Evolutionary conservation across 257 asterid species (phyloP).

Genomic region (Solanum peruvianum): DNA sequence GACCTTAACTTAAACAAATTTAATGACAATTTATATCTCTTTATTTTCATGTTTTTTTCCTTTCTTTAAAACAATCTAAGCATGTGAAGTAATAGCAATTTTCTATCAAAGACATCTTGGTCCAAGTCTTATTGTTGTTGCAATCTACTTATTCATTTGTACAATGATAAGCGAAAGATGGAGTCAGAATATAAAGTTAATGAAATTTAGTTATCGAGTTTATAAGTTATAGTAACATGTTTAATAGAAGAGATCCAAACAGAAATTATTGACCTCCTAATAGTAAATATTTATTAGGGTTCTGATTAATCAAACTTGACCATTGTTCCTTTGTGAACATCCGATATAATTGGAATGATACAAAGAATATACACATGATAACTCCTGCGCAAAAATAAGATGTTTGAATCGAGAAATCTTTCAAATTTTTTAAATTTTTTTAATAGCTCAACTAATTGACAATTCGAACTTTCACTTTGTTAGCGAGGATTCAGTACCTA

Average conservation of each 20-base stretch:
- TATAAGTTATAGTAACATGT: neutral
- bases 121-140: neutral
- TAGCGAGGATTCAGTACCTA: neutral
- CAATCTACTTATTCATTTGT: neutral
- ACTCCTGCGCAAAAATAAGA: neutral
- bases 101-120: neutral
- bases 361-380: neutral
- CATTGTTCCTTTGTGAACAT: neutral
- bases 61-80: neutral
- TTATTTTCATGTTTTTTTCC: neutral
- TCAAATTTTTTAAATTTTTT: neutral
- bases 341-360: neutral
- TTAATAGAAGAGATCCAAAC: neutral
- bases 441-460: neutral
- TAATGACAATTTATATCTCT: neutral
- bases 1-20: neutral
- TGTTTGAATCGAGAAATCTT: neutral
- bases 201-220: neutral
- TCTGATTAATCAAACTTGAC: neutral
- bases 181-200: neutral
- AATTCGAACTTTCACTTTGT: neutral
- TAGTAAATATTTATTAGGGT: neutral
- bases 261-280: neutral
- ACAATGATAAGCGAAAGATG: neutral
- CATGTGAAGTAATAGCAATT: neutral